Conservation (phyloP, 2,329 filamentous ascomycete genomes). For the Cryphonectria nitschkei region DNA sequence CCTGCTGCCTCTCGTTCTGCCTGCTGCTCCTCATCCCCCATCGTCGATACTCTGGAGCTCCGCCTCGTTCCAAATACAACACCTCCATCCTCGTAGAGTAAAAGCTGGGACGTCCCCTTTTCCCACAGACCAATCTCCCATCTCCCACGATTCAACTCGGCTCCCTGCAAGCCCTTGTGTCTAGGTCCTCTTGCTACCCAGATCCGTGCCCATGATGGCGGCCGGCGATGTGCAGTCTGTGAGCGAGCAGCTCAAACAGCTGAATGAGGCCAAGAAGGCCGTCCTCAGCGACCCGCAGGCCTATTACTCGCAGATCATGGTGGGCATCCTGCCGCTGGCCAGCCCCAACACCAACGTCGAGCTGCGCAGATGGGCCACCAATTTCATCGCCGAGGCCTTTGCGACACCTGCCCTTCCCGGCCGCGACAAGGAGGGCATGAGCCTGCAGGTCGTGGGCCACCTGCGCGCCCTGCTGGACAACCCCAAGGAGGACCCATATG, state of each 20-base stretch:
- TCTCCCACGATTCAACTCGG: neutral
- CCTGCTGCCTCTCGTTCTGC: slow-evolving; percentile 2
- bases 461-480: slow-evolving; percentile 72
- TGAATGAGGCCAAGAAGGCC: slow-evolving; percentile 87
- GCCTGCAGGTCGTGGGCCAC: slow-evolving; percentile 76
- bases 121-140: neutral
- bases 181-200: slow-evolving; percentile 1
- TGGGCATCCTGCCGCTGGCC: slow-evolving; percentile 91
- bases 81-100: slow-evolving; percentile 26
- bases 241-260: slow-evolving; percentile 80
- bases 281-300: slow-evolving; percentile 78
- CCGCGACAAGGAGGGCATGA: slow-evolving; percentile 79
- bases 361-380: slow-evolving; percentile 91
- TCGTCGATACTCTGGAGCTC: neutral
- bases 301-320: slow-evolving; percentile 90
- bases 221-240: slow-evolving; percentile 56
- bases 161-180: slow-evolving; percentile 17
- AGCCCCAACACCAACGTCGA: slow-evolving; percentile 74
- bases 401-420: slow-evolving; percentile 82
- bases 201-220: slow-evolving; percentile 50
- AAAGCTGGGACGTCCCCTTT: slow-evolving; percentile 20
- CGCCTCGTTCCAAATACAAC: slow-evolving; percentile 2
- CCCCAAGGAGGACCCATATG: slow-evolving; percentile 74
- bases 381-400: slow-evolving; percentile 95
- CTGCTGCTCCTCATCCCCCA: neutral